phyloP scores from a whole-genome alignment of 257 asterid species.

The Linaria vulgaris region DNA sequence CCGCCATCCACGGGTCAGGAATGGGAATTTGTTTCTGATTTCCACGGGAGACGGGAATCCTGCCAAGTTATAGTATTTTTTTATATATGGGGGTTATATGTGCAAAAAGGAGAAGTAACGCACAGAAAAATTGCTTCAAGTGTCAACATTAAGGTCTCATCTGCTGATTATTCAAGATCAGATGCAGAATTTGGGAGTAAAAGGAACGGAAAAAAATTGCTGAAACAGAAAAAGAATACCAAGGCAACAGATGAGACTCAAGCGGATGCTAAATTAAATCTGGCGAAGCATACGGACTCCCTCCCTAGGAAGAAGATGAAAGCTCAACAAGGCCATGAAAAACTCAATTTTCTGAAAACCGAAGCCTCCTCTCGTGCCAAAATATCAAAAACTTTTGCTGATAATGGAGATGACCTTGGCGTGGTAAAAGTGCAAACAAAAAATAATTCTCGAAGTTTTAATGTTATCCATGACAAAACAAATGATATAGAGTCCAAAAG shows the following conservation, averaged over 20 bases:
- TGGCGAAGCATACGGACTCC: conserved; percentile 34
- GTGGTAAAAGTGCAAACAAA: conserved; percentile 22
- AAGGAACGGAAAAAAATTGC: conserved; percentile 38
- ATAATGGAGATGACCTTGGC: conserved; percentile 40
- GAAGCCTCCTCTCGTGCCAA: conserved; percentile 43
- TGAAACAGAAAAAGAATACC: conserved; percentile 39
- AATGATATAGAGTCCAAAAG: conserved; percentile 29
- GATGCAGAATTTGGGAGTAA: conserved; percentile 32
- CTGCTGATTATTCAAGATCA: conserved; percentile 35
- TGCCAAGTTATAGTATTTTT: too few relatives aligned
- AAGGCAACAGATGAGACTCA: conserved; percentile 33
- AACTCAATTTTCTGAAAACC: conserved; percentile 30
- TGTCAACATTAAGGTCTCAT: conserved; percentile 37
- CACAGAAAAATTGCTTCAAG: conserved; percentile 30
- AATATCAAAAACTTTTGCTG: conserved; percentile 42
- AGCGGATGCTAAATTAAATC: conserved; percentile 33
- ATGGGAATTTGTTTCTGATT: too few relatives aligned
- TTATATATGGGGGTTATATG: too few relatives aligned
- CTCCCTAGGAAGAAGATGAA: conserved; percentile 43
- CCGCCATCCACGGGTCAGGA: too few relatives aligned
- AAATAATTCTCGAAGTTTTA: conserved; percentile 19
- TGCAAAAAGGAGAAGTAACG: conserved; percentile 32
- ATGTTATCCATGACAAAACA: conserved; percentile 27
- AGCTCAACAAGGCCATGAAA: conserved; percentile 46
- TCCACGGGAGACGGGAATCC: too few relatives aligned